A percentile compares a stretch with the other conserved stretches of the same genome.
Conservation (phyloP, 495 filamentous ascomycete genomes). For the Polyplosphaeria fusca region DNA sequence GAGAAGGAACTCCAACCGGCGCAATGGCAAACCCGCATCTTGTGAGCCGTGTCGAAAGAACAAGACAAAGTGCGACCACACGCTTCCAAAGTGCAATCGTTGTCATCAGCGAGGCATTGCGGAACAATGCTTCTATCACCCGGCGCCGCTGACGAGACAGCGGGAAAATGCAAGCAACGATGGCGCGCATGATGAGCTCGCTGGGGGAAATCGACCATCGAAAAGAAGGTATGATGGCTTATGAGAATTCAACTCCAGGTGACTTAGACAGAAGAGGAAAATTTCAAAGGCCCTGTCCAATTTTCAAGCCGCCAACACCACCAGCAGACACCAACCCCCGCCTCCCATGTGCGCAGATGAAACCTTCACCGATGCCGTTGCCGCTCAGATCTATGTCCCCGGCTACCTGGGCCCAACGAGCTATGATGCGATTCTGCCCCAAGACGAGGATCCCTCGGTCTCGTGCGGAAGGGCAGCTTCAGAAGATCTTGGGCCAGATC, state of each 20-base stretch:
- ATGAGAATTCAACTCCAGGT: too few species aligned
- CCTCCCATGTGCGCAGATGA: background rate
- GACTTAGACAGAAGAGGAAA: too few species aligned
- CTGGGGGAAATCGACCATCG: background rate
- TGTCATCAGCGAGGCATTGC: constrained; percentile 21
- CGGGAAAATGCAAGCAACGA: background rate
- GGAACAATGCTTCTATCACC: constrained; percentile 27
- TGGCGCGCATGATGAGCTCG: background rate
- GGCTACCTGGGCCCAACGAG: constrained; percentile 24
- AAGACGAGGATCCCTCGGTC: background rate
- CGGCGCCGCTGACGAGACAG: constrained; percentile 19
- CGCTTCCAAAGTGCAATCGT: constrained; percentile 21
- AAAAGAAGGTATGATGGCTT: constrained; percentile 9
- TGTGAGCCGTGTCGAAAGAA: constrained; percentile 24
- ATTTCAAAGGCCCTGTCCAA: too few species aligned
- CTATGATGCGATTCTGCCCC: constrained; percentile 12
- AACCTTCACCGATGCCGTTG: background rate
- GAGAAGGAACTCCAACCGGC: constrained; percentile 16
- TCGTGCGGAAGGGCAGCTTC: background rate
- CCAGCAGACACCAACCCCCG: background rate
- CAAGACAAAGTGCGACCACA: constrained; percentile 25
- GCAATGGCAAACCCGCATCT: constrained; percentile 23
- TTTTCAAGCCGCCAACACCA: too few species aligned
- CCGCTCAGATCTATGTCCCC: constrained; percentile 6
- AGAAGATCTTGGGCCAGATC: background rate